Evolutionary conservation across 2,329 filamentous ascomycete genomes (phyloP).

Genomic region (Ceratocystis albifundus): DNA sequence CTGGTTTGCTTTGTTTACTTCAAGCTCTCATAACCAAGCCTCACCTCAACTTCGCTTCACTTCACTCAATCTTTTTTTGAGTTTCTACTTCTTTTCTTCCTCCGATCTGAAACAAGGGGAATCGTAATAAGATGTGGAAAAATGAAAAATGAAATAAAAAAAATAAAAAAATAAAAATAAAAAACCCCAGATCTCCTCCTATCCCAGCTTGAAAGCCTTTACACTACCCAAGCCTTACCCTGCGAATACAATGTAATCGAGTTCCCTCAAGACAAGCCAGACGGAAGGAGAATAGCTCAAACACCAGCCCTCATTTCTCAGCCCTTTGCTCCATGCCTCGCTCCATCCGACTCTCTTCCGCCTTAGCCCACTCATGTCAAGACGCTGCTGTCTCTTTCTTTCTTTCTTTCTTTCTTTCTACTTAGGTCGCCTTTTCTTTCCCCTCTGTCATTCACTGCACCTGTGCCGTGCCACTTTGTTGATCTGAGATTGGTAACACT

Average conservation of each 20-base stretch:
- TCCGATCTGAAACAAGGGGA: neutral
- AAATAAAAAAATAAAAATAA: no score
- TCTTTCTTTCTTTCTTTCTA: neutral
- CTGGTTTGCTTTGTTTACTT: neutral
- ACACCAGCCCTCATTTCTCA: no score
- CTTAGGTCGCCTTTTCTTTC: neutral
- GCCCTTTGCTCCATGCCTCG: no score
- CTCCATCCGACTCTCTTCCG: no score
- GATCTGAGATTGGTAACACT: conserved; percentile 9
- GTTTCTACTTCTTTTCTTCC: neutral
- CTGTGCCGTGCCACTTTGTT: conserved; percentile 1
- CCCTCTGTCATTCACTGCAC: neutral
- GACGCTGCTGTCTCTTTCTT: no score
- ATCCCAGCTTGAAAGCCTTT: neutral
- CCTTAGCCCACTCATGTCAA: neutral
- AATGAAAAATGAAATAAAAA: no score
- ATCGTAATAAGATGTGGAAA: neutral
- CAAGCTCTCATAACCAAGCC: neutral
- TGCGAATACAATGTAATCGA: no score
- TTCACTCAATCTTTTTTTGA: neutral
- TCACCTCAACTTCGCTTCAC: neutral
- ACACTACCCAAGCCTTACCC: no score
- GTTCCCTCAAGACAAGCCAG: no score
- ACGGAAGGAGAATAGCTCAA: no score
- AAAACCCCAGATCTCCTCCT: no score